These are phyloP conservation scores for Anaeramoeba flamelloides DNA, from an alignment of 78 protist species.

Conservation along the genomic window DNA sequence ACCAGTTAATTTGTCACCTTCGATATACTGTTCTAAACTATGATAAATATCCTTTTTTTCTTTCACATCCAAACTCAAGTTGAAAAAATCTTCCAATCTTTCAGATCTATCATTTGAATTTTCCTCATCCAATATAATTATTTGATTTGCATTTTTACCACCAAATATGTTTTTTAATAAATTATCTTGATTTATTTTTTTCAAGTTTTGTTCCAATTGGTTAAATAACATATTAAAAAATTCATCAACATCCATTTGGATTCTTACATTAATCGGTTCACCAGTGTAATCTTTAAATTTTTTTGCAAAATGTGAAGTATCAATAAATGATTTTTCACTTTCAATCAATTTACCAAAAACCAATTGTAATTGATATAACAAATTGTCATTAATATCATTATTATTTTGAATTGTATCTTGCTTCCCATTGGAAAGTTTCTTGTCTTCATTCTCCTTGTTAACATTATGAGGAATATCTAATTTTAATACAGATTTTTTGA, in stretches of 20 bases:
- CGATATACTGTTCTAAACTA: neutral
- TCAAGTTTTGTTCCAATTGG: neutral
- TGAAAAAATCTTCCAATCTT: neutral
- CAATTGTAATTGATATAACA: neutral
- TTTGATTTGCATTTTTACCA: neutral
- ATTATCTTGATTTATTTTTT: neutral
- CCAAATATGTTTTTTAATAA: neutral
- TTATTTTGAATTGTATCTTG: too few species aligned
- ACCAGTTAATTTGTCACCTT: neutral
- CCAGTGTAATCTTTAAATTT: neutral
- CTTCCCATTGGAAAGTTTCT: too few species aligned
- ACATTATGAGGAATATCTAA: too few species aligned
- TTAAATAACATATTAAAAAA: neutral
- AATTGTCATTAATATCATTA: neutral
- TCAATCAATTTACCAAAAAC: neutral
- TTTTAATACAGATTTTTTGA: too few species aligned
- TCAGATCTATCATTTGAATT: neutral
- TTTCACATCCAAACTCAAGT: neutral
- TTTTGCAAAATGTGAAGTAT: neutral
- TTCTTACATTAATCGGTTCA: neutral
- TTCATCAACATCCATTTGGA: neutral
- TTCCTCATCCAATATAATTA: neutral
- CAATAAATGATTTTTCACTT: neutral
- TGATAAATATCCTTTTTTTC: neutral
- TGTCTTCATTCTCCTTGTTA: too few species aligned